Evolutionary conservation across 129 eudicot genomes (phyloP).

Genomic region (Centrapalus pauciflorus): DNA sequence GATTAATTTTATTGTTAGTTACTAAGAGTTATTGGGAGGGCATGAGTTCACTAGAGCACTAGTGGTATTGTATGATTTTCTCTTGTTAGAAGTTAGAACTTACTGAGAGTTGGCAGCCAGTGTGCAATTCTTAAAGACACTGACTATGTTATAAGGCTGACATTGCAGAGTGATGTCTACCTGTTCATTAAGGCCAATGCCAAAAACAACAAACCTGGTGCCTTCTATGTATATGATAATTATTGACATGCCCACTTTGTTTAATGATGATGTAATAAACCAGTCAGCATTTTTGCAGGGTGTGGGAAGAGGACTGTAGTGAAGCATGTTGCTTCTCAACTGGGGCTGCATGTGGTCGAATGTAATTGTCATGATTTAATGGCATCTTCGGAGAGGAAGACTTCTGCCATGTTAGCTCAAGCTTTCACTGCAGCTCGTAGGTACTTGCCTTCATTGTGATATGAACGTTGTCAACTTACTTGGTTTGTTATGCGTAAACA

Average conservation of each 20-base stretch:
- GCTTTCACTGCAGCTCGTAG: constrained; percentile 80
- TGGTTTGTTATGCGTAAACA: background rate
- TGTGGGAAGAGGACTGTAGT: constrained; percentile 91
- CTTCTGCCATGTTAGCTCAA: constrained; percentile 60
- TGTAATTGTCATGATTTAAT: constrained; percentile 67
- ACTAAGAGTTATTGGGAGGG: too few relatives aligned
- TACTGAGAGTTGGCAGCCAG: too few relatives aligned
- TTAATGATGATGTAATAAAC: background rate
- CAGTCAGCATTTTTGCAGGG: constrained; percentile 37
- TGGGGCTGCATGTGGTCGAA: constrained; percentile 92
- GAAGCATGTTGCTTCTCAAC: constrained; percentile 65
- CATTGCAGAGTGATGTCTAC: too few relatives aligned
- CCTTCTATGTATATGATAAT: background rate
- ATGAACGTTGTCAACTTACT: background rate
- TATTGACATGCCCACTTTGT: background rate
- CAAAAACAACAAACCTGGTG: background rate
- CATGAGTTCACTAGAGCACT: too few relatives aligned
- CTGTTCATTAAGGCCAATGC: too few relatives aligned
- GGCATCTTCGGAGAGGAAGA: constrained; percentile 75
- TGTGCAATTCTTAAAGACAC: too few relatives aligned
- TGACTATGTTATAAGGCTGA: too few relatives aligned
- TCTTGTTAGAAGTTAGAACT: too few relatives aligned
- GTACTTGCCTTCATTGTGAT: constrained; percentile 32
- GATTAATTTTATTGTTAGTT: too few relatives aligned
- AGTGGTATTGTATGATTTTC: too few relatives aligned